Base-by-base conservation (phyloP, 2,329 filamentous ascomycete genomes). In the Fusarium clavum region DNA sequence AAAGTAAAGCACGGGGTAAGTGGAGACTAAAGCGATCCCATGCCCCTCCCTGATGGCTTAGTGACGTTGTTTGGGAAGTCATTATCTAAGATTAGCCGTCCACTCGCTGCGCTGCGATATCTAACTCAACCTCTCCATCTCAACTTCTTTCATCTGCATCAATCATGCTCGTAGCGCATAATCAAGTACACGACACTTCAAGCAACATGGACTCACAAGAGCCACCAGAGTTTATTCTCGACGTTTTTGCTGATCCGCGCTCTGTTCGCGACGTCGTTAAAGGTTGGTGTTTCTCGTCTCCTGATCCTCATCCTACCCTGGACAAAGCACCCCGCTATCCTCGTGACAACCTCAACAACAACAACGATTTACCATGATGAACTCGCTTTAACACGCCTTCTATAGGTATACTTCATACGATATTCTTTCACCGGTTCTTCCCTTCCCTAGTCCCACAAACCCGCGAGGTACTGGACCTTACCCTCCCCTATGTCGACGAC, bases 391-490 rank as follows among this genome's bases (percentile, higher is more conserved):
- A 67, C 44, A 18, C 6, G 8, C 8, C 18, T 46, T 16, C 6
- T 27, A 4, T 55, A 97, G 95, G 92, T 70, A 92, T 98, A 79
- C 88, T 98, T 52, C 94, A 98, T 81, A 97, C 94, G 53, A 98
- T 98, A 80, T 99, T 98, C 89, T 98, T 98, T 87, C 94, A 98
- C 84, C 92, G 96, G 77, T 97, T 95, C 88, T 98, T 98, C 85
- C 94, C 94, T 61, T 91, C 93, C 62, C 88, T 98, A 74, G 85
- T 88, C 44, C 95, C 96, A 8, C 88, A 89, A 69, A 94, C 93
- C 69, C 91, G 94, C 82, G 94, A 98, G 78, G 90, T 98, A 69
- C 90, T 98, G 72, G 94, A 97, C 81, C 87, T 97, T 67, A 94
- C 94, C 34, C 88, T 98, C 29, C 94, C 96, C 54, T 92, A 93